phyloP scores from a whole-genome alignment of 2,329 filamentous ascomycete genomes.

The Botrytis tulipae region DNA sequence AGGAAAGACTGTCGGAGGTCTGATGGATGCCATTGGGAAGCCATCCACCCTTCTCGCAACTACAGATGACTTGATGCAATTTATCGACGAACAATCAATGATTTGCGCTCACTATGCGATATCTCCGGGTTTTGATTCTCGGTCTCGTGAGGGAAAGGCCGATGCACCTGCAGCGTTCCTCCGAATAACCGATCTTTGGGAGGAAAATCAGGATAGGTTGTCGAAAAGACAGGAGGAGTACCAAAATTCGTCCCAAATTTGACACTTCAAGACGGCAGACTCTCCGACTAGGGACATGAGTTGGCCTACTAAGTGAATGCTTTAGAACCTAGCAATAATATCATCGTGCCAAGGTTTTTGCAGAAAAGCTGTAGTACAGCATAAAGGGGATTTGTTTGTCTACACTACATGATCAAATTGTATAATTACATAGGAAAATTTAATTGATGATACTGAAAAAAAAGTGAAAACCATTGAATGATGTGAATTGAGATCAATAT shows the following conservation, averaged over 20 bases:
- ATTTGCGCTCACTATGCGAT: not conserved
- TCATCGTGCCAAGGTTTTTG: not conserved
- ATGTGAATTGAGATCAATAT: not conserved
- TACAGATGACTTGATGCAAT: not conserved
- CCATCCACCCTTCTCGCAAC: not conserved
- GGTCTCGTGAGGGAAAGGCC: not conserved
- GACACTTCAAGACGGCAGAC: not conserved
- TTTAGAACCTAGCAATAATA: not conserved
- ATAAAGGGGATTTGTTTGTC: not conserved
- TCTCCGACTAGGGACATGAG: not conserved
- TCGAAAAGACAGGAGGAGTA: not conserved
- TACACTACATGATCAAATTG: not conserved
- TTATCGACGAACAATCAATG: slow-evolving; percentile 7
- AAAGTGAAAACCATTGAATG: not conserved
- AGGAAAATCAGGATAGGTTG: not conserved
- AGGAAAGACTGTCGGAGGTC: not conserved
- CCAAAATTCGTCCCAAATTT: too few relatives aligned
- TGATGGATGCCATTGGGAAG: not conserved
- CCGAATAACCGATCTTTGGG: not conserved
- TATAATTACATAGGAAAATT: not conserved
- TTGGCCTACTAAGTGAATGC: too few relatives aligned
- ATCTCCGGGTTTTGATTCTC: not conserved
- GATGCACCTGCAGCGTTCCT: not conserved
- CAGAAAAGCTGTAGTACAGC: not conserved
- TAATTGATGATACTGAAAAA: too few relatives aligned